Base-by-base conservation (phyloP, 352 stramenopile species). In the Globisporangium solare region DNA sequence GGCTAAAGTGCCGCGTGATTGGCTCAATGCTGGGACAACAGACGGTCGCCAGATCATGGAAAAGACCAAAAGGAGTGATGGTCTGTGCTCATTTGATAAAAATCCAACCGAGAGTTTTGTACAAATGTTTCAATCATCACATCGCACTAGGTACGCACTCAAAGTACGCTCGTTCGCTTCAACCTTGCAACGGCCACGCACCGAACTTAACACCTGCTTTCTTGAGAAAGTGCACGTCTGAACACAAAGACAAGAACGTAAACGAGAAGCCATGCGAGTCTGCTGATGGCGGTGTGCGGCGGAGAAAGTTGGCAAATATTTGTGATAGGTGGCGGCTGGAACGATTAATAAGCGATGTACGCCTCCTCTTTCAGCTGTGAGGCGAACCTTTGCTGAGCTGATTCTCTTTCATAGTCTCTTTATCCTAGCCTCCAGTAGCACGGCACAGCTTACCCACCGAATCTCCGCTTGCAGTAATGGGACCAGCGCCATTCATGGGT, bases 181-280 rank as follows among this genome's bases (percentile, higher is more conserved):
- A 43, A 43, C 10, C 12, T 6, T 43, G 39, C 39, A 43, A 43
- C n/a, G 27, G 18, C 12, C 39, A 43, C 17, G 39, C 39, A 18
- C 39, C 39, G 39, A 43, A 43, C 39, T 15, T n/a, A 27, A 27
- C 24, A 43, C 17, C 10, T 5, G 39, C 39, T 35, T 35, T 43
- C 39, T 5, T n/a, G 39, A 43, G 39, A 43, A 43, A 43, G 18
- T 18, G 39, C 39, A n/a, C 10, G 2, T 1, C 39, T 43, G 39
- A 43, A 43, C 39, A 43, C 39, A 43, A 43, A 43, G 39, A 43
- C 39, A 43, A 43, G 13, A 43, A 43, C 39, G 39, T 15, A 43
- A n/a, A 43, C 39, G 39, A 43, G 39, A 43, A 43, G 12, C 12
- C 39, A n/a, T 43, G 39, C 17, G 12, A 15, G 10, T 1, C 0